These are phyloP conservation scores for Saprolegnia diclina DNA, from an alignment of 352 stramenopile genomes.

Conservation along the genomic window DNA sequence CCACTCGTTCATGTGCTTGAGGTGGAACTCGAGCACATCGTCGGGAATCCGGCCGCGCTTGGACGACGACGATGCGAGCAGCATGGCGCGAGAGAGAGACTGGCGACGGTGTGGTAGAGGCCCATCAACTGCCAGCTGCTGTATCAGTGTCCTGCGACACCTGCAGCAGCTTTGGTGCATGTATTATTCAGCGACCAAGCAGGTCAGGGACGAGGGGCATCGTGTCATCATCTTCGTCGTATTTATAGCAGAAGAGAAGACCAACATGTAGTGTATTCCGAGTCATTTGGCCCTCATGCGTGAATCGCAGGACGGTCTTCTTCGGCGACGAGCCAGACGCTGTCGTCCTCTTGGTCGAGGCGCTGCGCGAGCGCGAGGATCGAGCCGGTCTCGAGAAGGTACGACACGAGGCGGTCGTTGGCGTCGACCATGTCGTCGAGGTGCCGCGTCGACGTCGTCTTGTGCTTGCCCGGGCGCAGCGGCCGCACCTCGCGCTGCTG, in stretches of 20 bases:
- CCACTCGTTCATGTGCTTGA: constrained; percentile 36
- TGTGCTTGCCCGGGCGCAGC: constrained; percentile 20
- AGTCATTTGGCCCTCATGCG: constrained; percentile 36
- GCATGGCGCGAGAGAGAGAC: neutral
- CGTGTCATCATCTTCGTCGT: neutral
- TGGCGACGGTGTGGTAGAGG: neutral
- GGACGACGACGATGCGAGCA: neutral
- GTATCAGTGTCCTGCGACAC: neutral
- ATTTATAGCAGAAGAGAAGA: constrained; percentile 6
- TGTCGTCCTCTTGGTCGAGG: constrained; percentile 78
- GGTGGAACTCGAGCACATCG: constrained; percentile 12
- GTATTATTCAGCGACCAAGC: no score
- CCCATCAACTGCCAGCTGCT: neutral
- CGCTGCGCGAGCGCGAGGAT: constrained; percentile 81
- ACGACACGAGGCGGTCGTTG: constrained; percentile 82
- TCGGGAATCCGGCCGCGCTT: neutral
- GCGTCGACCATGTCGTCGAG: constrained; percentile 80
- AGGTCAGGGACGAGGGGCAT: no score
- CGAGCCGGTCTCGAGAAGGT: constrained; percentile 75
- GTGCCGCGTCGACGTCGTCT: constrained; percentile 30
- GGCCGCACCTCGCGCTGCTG: constrained; percentile 25
- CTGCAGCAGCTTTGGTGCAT: neutral
- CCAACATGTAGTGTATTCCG: constrained; percentile 16
- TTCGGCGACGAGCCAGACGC: constrained; percentile 73
- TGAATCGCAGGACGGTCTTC: constrained; percentile 83